These are phyloP conservation scores for Cladosporium austrohemisphaericum DNA, from an alignment of 2,329 filamentous ascomycete genomes.

Conservation along the genomic window DNA sequence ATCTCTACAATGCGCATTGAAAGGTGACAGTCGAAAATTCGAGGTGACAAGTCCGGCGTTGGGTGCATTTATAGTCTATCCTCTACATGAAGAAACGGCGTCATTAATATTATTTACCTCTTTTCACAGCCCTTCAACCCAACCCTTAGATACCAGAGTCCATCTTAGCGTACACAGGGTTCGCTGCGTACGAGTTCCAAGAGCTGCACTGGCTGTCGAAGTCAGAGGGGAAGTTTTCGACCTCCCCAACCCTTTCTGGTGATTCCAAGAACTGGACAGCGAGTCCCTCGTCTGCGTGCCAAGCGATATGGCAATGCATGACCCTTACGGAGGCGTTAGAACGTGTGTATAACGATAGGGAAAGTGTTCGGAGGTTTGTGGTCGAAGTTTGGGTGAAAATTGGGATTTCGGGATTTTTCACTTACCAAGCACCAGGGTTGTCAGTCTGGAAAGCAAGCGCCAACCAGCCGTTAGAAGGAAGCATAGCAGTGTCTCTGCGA, in stretches of 20 bases:
- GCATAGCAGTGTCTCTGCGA: slow-evolving; percentile 39
- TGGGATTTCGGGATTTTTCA: slow-evolving; percentile 1
- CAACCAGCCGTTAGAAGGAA: slow-evolving; percentile 37
- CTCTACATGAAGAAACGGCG: neutral
- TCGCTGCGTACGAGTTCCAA: slow-evolving; percentile 29
- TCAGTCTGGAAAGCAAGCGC: slow-evolving; percentile 41
- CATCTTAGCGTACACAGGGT: slow-evolving; percentile 26
- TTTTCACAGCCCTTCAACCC: too few species aligned
- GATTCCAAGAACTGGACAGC: slow-evolving; percentile 34
- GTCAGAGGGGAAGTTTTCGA: slow-evolving; percentile 19
- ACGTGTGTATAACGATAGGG: neutral
- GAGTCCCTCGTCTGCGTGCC: slow-evolving; percentile 34
- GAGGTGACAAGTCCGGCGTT: neutral
- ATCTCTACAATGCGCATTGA: too few species aligned
- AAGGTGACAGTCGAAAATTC: too few species aligned
- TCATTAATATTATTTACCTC: neutral
- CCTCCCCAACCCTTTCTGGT: slow-evolving; percentile 22
- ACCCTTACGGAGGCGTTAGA: slow-evolving; percentile 16
- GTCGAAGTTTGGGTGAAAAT: neutral
- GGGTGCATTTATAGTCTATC: slow-evolving; percentile 4
- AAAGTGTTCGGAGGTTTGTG: neutral
- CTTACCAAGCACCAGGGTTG: slow-evolving; percentile 40
- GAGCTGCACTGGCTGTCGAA: slow-evolving; percentile 29
- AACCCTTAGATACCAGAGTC: slow-evolving; percentile 15
- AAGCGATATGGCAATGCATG: slow-evolving; percentile 42